Evolutionary conservation across 257 asterid species (phyloP).

Genomic region (Apocynum venetum): DNA sequence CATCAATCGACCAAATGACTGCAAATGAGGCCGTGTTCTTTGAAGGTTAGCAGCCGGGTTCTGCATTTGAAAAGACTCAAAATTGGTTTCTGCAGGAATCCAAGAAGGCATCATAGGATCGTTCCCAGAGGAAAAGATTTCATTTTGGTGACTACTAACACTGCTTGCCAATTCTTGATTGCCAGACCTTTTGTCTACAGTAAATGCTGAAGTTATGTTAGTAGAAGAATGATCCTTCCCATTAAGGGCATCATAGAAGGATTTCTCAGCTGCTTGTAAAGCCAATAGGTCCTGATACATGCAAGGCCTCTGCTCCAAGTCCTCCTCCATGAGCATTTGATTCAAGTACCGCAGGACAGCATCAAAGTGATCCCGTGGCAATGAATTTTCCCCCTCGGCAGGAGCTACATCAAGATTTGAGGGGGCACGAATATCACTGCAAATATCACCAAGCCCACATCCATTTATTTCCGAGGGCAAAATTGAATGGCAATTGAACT

Average conservation of each 20-base stretch:
- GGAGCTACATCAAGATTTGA: background rate
- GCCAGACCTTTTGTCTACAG: background rate
- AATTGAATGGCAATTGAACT: conserved; percentile 5
- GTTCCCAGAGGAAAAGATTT: background rate
- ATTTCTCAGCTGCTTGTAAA: conserved; percentile 70
- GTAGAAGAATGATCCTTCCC: conserved; percentile 14
- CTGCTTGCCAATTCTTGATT: background rate
- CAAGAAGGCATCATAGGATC: background rate
- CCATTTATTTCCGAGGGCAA: background rate
- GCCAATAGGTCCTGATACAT: conserved; percentile 72
- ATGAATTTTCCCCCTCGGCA: conserved; percentile 6
- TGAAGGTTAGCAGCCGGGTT: no score
- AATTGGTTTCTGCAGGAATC: background rate
- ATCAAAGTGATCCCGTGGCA: conserved; percentile 47
- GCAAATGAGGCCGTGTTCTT: no score
- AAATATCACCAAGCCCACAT: background rate
- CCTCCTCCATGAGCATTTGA: conserved; percentile 68
- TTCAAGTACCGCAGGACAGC: conserved; percentile 47
- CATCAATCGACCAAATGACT: background rate
- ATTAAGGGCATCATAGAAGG: conserved; percentile 54
- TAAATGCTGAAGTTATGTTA: background rate
- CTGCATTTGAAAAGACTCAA: background rate
- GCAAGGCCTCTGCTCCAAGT: conserved; percentile 52
- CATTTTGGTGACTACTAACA: background rate
- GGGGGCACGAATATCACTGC: background rate